Conservation (phyloP, 495 filamentous ascomycete species). For the Pseudoneurospora amorphoporcata region DNA sequence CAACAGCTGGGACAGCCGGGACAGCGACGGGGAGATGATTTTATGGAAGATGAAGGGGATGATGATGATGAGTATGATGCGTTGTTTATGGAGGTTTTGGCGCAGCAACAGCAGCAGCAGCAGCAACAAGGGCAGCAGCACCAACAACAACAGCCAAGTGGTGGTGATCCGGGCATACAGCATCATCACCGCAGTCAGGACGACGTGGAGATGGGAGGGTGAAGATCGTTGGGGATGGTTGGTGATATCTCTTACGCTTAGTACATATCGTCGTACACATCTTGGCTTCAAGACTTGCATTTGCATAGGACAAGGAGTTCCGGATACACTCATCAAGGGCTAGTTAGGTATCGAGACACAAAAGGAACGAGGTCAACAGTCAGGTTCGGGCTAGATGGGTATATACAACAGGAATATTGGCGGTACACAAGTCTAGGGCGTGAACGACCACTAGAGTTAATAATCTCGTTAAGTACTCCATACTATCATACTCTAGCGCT, state of each 20-base stretch:
- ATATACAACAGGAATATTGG: not conserved
- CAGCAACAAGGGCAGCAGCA: not conserved
- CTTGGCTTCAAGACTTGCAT: not conserved
- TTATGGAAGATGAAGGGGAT: conserved; percentile 42
- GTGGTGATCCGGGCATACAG: not conserved
- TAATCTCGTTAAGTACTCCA: not conserved
- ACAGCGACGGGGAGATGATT: conserved; percentile 4
- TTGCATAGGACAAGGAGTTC: not conserved
- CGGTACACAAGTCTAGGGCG: not conserved
- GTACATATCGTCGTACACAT: not conserved
- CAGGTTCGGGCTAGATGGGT: not conserved
- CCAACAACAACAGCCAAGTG: not conserved
- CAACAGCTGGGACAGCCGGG: not conserved
- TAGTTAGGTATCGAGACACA: not conserved
- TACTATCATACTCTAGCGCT: not conserved
- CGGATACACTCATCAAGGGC: not conserved
- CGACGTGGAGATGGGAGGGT: conserved; percentile 25
- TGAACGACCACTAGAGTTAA: not conserved
- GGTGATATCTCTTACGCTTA: not conserved
- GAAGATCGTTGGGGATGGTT: not conserved
- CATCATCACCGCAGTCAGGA: not conserved
- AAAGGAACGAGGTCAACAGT: not conserved
- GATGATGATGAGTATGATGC: conserved; percentile 38
- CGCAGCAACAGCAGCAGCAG: conserved; percentile 4
- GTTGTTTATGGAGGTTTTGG: conserved; percentile 42